Conservation (phyloP, 768 basidiomycete genomes). For the Austroboletus festivus region DNA sequence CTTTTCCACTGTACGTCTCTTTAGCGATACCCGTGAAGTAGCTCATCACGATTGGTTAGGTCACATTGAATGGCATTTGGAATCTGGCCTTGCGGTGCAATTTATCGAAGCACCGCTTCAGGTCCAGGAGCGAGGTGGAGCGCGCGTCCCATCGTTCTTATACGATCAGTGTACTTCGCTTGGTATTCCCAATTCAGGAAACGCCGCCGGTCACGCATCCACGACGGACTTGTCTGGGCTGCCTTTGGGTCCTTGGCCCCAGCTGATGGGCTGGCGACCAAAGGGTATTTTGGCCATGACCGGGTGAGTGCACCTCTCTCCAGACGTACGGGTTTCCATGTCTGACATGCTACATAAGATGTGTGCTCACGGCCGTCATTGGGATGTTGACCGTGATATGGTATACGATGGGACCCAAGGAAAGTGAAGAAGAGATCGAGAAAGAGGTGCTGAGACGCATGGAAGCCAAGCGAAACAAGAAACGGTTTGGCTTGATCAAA, state of each 20-base stretch:
- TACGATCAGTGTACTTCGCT: conserved; percentile 71
- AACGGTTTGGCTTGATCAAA: conserved; percentile 40
- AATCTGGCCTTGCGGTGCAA: conserved; percentile 79
- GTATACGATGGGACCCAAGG: conserved; percentile 75
- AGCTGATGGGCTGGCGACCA: conserved; percentile 68
- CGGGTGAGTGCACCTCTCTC: conserved; percentile 42
- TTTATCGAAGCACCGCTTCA: conserved; percentile 79
- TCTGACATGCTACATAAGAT: conserved; percentile 40
- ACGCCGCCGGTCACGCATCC: conserved; percentile 79
- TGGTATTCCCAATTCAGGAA: conserved; percentile 63
- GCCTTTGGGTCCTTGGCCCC: conserved; percentile 66
- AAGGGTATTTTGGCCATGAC: conserved; percentile 76
- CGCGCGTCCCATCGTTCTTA: conserved; percentile 53
- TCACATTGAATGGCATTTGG: conserved; percentile 85
- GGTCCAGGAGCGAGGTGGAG: conserved; percentile 51
- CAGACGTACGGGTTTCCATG: not conserved
- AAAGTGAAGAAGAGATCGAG: conserved; percentile 82
- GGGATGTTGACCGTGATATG: conserved; percentile 83
- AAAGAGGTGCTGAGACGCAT: conserved; percentile 56
- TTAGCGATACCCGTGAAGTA: not conserved
- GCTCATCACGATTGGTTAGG: conserved; percentile 36
- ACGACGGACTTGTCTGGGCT: conserved; percentile 68
- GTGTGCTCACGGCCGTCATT: conserved; percentile 76
- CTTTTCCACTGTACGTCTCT: conserved; percentile 68
- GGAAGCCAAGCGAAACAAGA: conserved; percentile 53